Conservation (phyloP, 208 protist species). For the Paratrypanosoma confusum region DNA sequence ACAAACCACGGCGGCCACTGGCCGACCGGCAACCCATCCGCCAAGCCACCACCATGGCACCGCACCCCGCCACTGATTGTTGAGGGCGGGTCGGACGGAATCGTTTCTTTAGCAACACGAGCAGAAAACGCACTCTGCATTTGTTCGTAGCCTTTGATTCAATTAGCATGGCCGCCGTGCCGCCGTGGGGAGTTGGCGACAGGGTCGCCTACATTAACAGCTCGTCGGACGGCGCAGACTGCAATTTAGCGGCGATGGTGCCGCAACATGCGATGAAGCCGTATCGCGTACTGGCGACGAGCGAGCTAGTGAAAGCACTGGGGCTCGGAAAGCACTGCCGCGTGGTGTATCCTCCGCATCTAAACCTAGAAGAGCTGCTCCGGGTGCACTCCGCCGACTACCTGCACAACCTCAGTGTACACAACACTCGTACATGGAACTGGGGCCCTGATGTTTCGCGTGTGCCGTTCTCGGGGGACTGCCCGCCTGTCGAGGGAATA, state of each 20-base stretch:
- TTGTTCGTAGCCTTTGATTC: no score
- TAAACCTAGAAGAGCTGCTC: constrained; percentile 48
- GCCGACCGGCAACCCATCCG: no score
- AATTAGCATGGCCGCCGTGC: no score
- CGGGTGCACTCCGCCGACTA: constrained; percentile 66
- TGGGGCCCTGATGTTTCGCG: constrained; percentile 78
- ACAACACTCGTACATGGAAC: constrained; percentile 68
- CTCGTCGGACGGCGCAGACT: constrained; percentile 73
- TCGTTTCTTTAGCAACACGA: no score
- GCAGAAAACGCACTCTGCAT: no score
- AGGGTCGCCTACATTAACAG: constrained; percentile 69
- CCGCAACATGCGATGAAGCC: constrained; percentile 88
- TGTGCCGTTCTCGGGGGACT: constrained; percentile 78
- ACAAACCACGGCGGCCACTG: no score
- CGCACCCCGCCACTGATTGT: no score
- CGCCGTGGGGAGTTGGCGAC: neutral
- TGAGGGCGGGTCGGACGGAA: no score
- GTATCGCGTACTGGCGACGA: constrained; percentile 70
- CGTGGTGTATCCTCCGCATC: constrained; percentile 64
- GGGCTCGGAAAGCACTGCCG: constrained; percentile 47
- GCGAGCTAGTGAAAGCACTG: constrained; percentile 61
- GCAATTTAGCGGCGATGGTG: constrained; percentile 70
- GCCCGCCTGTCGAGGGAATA: constrained; percentile 78
- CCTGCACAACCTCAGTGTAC: constrained; percentile 71
- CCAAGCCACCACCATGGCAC: no score